Evolutionary conservation across 495 filamentous ascomycete genomes (phyloP), one percentile per base, ranked within the genome.

Genomic region (Lasiosphaeria hispida): DNA sequence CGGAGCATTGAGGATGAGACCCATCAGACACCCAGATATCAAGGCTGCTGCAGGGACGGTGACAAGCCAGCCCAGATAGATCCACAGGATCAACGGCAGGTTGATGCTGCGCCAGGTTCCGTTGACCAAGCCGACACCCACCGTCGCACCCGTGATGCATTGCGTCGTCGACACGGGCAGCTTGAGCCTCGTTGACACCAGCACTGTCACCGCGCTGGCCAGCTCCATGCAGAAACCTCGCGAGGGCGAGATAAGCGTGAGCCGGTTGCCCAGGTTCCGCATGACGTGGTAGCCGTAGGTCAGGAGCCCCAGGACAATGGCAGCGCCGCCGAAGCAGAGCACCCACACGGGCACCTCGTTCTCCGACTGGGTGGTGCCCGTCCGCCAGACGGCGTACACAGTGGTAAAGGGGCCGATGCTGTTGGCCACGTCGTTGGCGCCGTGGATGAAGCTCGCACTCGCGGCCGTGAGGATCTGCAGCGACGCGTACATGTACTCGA

Each of bases 341-440:
- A n/a, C 33, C 48, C 48, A 51, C 13, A 51, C 48, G 2, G 48
- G 48, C 30, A 35, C 48, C 48, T 3, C 19, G 35, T 35, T 51
- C n/a, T 18, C 19, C 30, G 48, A 18, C 33, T 35, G n/a, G 7
- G 17, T n/a, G n/a, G 4, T 7, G 5, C 48, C 48, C n/a, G 48
- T 51, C n/a, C 19, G 13, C 19, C 33, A 51, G 2, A 35, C 19
- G 7, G 23, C 10, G 35, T 51, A 51, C 35, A 39, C 48, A 7
- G 48, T 35, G 4, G 48, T 30, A 7, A 34, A 51, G 2, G 48
- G 48, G 4, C 48, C 48, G 48, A 51, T 35, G 48, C 19, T n/a
- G 35, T 51, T 51, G 48, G 48, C 48, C 48, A 51, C 48, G 48
- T 51, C 48, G 48, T 51, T 51, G 48, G 48, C 23, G 48, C 48